Base-by-base conservation (phyloP, 768 basidiomycete species). In the Boletus barrowsii region DNA sequence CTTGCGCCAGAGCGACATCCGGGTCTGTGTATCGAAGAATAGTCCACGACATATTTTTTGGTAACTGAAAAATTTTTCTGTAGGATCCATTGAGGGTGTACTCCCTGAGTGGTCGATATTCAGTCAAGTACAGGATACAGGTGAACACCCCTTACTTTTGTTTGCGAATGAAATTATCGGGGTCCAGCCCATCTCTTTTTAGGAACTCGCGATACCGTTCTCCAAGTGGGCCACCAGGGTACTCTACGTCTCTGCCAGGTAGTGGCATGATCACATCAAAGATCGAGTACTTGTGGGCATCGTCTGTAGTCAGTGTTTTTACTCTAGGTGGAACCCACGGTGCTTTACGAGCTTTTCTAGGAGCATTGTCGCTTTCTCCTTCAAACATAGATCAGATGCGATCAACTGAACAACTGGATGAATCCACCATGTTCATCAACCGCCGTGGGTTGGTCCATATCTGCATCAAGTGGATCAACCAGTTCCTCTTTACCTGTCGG, bases 251-350 rank as follows among this genome's bases (percentile, higher is more conserved):
- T 59, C 85, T 93, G 4, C 97, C 97, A 29, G 97, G 95, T 18
- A 98, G 75, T n/a, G 97, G 95, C 87, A 98, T 92, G 57, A 98
- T 83, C 52, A 98, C 90, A 71, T 99, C 96, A 64, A 93, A 92
- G 57, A 98, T 92, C 15, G 86, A 83, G 72, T 94, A 88, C 53
- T 88, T 83, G 63, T 83, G 76, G 43, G 93, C 70, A 67, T 98
- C 92, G 17, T 79, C 88, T 60, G 83, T 83, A 0, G 84, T 84
- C 50, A 99, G 71, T 4, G 84, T 83, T 71, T 88, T 93, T 53
- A 97, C 84, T 40, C 79, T 83, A 22, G 83, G 84, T 13, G 87
- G 69, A 43, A 81, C 75, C 75, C 83, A 89, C n/a, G 82, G 80
- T 55, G 35, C 46, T 55, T 64, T 69, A 36, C 45, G 55, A 46